Conservation (phyloP, 2,329 filamentous ascomycete species). For the Coniochaeta ligniaria region DNA sequence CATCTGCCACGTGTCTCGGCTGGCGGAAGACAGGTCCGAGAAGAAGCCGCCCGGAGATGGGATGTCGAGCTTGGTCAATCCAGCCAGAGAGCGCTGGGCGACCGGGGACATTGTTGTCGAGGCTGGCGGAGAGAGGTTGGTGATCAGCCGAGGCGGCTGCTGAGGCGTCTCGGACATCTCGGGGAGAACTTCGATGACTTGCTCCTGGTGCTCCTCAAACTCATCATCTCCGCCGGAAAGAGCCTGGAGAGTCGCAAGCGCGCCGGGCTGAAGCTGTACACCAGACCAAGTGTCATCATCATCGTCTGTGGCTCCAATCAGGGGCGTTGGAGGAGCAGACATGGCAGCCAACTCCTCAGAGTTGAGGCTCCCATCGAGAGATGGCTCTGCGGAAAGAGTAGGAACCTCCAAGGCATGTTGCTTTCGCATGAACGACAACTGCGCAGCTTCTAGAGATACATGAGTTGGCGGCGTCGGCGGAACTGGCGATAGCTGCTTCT, state of each 20-base stretch:
- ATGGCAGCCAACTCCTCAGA: slow-evolving; percentile 81
- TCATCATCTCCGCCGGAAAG: slow-evolving; percentile 51
- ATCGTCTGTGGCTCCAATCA: slow-evolving; percentile 51
- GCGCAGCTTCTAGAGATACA: slow-evolving; percentile 69
- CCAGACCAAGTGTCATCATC: slow-evolving; percentile 60
- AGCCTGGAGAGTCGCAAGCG: slow-evolving; percentile 72
- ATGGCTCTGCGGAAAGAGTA: slow-evolving; percentile 73
- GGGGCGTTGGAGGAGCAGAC: slow-evolving; percentile 79
- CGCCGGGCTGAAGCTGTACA: slow-evolving; percentile 69
- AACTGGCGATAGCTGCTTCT: slow-evolving; percentile 49
- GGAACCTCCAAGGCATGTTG: slow-evolving; percentile 61
- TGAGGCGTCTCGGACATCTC: slow-evolving; percentile 46
- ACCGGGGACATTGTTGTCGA: slow-evolving; percentile 33
- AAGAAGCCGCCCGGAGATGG: slow-evolving; percentile 92
- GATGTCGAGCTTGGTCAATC: slow-evolving; percentile 75
- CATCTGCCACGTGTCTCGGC: slow-evolving; percentile 74
- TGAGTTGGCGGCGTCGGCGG: slow-evolving; percentile 57
- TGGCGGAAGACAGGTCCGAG: slow-evolving; percentile 68
- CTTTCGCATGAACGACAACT: slow-evolving; percentile 62
- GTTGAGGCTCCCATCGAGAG: slow-evolving; percentile 79
- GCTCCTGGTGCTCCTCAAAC: slow-evolving; percentile 57
- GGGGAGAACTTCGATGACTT: slow-evolving; percentile 42
- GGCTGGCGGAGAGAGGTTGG: slow-evolving; percentile 25
- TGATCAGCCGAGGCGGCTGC: slow-evolving; percentile 42
- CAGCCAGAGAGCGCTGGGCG: slow-evolving; percentile 55